phyloP scores from a whole-genome alignment of 108 stramenopile species.

The Skeletonema menzelii region DNA sequence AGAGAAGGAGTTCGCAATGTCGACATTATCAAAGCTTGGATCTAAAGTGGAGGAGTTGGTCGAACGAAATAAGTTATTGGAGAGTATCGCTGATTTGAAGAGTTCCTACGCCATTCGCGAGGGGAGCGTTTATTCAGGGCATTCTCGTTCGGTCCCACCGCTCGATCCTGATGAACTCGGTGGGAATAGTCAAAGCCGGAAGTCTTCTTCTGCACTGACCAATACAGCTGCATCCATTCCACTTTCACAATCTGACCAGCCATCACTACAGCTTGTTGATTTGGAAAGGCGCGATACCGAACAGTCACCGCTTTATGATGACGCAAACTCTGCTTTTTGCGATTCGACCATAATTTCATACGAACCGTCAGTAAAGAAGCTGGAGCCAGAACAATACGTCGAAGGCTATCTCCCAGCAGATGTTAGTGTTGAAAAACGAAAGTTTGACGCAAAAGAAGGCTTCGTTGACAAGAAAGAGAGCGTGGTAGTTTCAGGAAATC shows the following conservation, averaged over 20 bases:
- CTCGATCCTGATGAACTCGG: slow-evolving; percentile 15
- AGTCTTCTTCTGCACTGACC: not conserved
- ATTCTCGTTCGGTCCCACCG: not conserved
- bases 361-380: slow-evolving; percentile 3
- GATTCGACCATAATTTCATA: slow-evolving; percentile 19
- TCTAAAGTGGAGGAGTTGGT: slow-evolving; percentile 36
- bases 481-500: not conserved
- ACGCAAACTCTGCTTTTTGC: slow-evolving; percentile 9
- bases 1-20: slow-evolving; percentile 40
- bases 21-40: slow-evolving; percentile 20
- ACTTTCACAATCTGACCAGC: not conserved
- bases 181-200: not conserved
- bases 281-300: not conserved
- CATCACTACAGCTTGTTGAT: not conserved
- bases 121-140: slow-evolving; percentile 5
- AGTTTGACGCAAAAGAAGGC: not conserved
- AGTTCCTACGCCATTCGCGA: slow-evolving; percentile 4
- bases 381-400: slow-evolving; percentile 19
- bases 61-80: slow-evolving; percentile 27
- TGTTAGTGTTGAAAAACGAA: not conserved
- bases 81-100: slow-evolving; percentile 20
- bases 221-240: not conserved
- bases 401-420: not conserved
- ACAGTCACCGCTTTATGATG: not conserved
- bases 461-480: not conserved